Percentiles rank a stretch among this genome's conserved stretches.
Evolutionary conservation across 2,329 filamentous ascomycete genomes (phyloP).

Genomic region (Aspergillus sp.): DNA sequence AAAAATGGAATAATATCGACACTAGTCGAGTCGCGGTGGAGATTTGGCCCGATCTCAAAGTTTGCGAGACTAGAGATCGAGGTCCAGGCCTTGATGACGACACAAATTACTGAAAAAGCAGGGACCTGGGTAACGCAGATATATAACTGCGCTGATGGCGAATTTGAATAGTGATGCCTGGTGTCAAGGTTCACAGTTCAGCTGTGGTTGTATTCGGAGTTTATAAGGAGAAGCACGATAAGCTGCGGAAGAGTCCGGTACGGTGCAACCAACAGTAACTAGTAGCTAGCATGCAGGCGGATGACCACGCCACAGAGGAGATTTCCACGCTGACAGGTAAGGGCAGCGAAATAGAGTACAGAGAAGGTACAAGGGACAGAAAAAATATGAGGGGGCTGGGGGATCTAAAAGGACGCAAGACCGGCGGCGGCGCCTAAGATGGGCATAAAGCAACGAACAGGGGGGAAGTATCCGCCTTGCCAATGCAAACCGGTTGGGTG

Average conservation of each 20-base stretch:
- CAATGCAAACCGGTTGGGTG: conserved; percentile 20
- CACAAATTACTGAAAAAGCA: neutral
- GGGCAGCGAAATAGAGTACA: conserved; percentile 5
- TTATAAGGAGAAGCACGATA: neutral
- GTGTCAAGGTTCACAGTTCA: conserved; percentile 11
- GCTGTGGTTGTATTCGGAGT: conserved; percentile 14
- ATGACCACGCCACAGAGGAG: conserved; percentile 17
- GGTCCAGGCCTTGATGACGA: conserved; percentile 16
- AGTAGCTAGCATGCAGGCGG: conserved; percentile 7
- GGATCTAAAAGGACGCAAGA: conserved; percentile 13
- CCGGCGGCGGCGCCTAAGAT: conserved; percentile 22
- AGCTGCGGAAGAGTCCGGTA: conserved; percentile 1
- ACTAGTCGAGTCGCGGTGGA: conserved; percentile 21
- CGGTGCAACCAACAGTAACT: conserved; percentile 6
- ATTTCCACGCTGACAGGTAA: conserved; percentile 9
- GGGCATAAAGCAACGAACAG: conserved; percentile 27
- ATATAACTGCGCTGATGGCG: conserved; percentile 6
- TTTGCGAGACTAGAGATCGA: neutral
- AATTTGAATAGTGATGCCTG: conserved; percentile 18
- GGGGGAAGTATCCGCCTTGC: conserved; percentile 17
- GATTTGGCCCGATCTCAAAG: conserved; percentile 18
- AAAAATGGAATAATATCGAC: conserved; percentile 17
- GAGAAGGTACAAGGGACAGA: neutral
- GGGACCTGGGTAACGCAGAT: neutral
- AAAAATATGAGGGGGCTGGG: conserved; percentile 22